Base-by-base conservation (phyloP, 2,329 filamentous ascomycete genomes). In the Sporothrix pallida region DNA sequence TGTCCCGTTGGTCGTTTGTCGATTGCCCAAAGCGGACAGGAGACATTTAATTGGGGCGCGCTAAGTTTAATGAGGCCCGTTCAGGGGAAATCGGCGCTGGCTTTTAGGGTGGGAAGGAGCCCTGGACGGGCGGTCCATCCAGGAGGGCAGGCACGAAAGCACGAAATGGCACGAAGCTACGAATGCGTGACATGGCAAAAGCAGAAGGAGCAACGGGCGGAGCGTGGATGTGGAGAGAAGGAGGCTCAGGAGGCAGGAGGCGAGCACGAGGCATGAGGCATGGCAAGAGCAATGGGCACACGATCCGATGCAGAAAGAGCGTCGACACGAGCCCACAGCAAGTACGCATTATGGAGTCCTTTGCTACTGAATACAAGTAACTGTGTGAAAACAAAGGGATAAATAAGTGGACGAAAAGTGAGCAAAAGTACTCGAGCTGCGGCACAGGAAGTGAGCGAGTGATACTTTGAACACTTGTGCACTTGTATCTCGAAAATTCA, bases 21-120 rank as follows among this genome's bases (percentile, higher is more conserved):
- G 80, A 83, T 82, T 83, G 79, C 80, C 79, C 77, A 79, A 81
- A 80, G 78, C 77, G 78, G 80, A 77, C 75, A 77, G 76, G 78
- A 78, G 79, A 74, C 73, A 75, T 80, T 77, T 79, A 79, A 80
- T 78, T 80, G 76, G 81, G 80, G 76, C 78, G 80, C 82, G 82
- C 82, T 83, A 83, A 81, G 80, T 83, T 82, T 81, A 81, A 82
- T 82, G 81, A 83, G 80, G 77, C 75, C 76, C 75, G 78, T 76
- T 75, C 76, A 77, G 76, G 76, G 76, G 76, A 77, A 76, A 44
- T 54, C n/a, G 69, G 69, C 10, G 54, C 70, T 70, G 71, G 46
- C 4, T 50, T 70, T 8, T 63, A 23, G 68, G 48, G 15, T 63
- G 60, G 71, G 50, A 26, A 58, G 44, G 50, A 37, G 54, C 26